Evolutionary conservation across 306 rosid species (phyloP).

Genomic region (Glycyrrhiza uralensis): DNA sequence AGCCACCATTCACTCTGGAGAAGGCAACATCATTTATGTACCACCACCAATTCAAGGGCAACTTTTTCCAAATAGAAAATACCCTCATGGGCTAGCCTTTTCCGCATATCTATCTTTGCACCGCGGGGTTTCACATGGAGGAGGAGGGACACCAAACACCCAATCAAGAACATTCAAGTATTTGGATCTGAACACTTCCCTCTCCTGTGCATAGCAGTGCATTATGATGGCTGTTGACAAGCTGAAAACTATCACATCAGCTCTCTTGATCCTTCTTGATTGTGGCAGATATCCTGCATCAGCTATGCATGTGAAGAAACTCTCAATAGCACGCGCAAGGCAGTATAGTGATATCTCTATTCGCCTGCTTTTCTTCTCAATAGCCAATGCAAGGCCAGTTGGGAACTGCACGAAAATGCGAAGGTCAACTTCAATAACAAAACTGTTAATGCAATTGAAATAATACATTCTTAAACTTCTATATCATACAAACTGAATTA

Average conservation of each 20-base stretch:
- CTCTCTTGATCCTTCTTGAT: slow-evolving; percentile 69
- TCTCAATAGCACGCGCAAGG: slow-evolving; percentile 84
- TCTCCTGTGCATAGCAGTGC: slow-evolving; percentile 93
- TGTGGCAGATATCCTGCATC: slow-evolving; percentile 68
- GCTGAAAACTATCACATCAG: slow-evolving; percentile 80
- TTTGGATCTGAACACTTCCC: slow-evolving; percentile 93
- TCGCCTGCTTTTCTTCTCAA: slow-evolving; percentile 68
- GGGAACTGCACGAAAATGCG: slow-evolving; percentile 59
- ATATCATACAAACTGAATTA: slow-evolving; percentile 1
- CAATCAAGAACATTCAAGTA: slow-evolving; percentile 92
- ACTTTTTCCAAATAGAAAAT: slow-evolving; percentile 10
- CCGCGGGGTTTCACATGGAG: slow-evolving; percentile 77
- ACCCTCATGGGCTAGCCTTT: neutral
- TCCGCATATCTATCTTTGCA: slow-evolving; percentile 37
- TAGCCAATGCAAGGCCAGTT: slow-evolving; percentile 54
- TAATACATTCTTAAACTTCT: neutral
- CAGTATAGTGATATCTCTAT: slow-evolving; percentile 94
- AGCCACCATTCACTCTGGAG: neutral
- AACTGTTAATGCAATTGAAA: neutral
- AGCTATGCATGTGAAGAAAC: slow-evolving; percentile 84
- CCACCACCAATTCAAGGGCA: neutral
- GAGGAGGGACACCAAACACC: slow-evolving; percentile 96
- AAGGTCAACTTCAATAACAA: neutral
- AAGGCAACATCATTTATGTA: slow-evolving; percentile 15
- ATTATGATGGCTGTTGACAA: slow-evolving; percentile 92